These are phyloP conservation scores for Coemansia sp. DNA, from an alignment of 192 early-diverging fungal species.

Conservation along the genomic window DNA sequence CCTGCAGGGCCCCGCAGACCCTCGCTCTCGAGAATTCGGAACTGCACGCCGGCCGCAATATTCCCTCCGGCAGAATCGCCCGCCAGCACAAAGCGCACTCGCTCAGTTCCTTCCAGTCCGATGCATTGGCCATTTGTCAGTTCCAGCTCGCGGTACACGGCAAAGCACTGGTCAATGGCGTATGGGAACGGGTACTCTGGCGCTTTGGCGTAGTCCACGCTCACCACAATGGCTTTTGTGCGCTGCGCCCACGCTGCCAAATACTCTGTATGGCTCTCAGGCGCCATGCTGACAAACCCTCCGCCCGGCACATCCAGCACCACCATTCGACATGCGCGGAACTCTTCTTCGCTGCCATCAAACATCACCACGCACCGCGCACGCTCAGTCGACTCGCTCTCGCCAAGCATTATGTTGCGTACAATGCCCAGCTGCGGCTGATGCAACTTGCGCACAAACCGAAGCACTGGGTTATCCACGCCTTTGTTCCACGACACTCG, in stretches of 20 bases:
- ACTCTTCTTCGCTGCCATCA: slow-evolving; percentile 45
- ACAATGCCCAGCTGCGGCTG: slow-evolving; percentile 17
- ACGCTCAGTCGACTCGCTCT: slow-evolving; percentile 1
- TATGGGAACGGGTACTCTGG: slow-evolving; percentile 95
- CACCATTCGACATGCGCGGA: slow-evolving; percentile 41
- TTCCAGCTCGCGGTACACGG: slow-evolving; percentile 72
- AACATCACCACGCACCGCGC: slow-evolving; percentile 58
- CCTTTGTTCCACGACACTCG: slow-evolving; percentile 89
- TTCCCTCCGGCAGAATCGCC: slow-evolving; percentile 99
- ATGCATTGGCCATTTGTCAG: slow-evolving; percentile 74
- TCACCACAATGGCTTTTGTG: slow-evolving; percentile 69
- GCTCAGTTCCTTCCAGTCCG: slow-evolving; percentile 39
- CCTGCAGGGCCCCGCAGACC: slow-evolving; percentile 66
- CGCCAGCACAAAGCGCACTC: slow-evolving; percentile 68
- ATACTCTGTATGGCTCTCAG: slow-evolving; percentile 83
- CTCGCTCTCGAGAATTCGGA: slow-evolving; percentile 71
- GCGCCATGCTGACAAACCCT: slow-evolving; percentile 90
- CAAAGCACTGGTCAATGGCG: slow-evolving; percentile 87
- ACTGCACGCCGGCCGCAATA: slow-evolving; percentile 69
- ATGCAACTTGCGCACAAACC: slow-evolving; percentile 18
- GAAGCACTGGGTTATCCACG: slow-evolving; percentile 43
- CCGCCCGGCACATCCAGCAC: slow-evolving; percentile 75
- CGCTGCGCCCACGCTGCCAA: slow-evolving; percentile 74
- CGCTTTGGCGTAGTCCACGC: slow-evolving; percentile 91
- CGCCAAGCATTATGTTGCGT: slow-evolving; percentile 5